Base-by-base conservation (phyloP, 306 rosid species). In the Lagenaria siceraria region DNA sequence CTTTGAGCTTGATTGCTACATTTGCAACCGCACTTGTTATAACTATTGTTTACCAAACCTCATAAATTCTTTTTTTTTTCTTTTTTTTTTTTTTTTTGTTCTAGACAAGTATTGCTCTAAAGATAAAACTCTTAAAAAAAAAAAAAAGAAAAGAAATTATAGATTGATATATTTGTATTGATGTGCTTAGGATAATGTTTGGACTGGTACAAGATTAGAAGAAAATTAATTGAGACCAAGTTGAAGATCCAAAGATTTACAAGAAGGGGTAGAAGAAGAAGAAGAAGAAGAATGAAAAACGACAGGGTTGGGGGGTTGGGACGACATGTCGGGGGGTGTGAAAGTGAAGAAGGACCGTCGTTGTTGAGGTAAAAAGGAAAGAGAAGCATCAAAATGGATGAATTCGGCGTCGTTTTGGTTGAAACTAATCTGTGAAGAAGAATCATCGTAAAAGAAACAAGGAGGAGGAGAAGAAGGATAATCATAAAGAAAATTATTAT, bases 161-260 rank as follows among this genome's bases (percentile, higher is more conserved):
- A 64, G 24, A 63, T 13, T 10, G 1, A 18, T 17, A 40, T 24
- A 33, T 63, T 63, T 36, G 73, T n/a, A 38, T 10, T 3, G 74
- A 38, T n/a, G 24, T 10, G 53, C 10, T 40, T 12, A 66, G 13
- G 8, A 38, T 10, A 40, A 17, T n/a, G 14, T 31, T 14, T 21
- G 10, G 33, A 66, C 40, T 66, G 52, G 31, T 66, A 66, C 52
- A 40, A 66, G 22, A 11, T 66, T 66, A n/a, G 48, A 3, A 64
- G 49, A 14, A 36, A 24, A 24, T 27, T 14, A 42, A 70, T 70
- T 84, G 36, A 94, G 83, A 74, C 90, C 91, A 78, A 94, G 78
- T 69, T 90, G 93, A 83, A 94, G 95, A 90, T 94, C 96, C 81
- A 89, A 83, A 68, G 77, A 89, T 80, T 87, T 94, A 74, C 87